Conservation (phyloP, 1,284 basidiomycete genomes). For the Cryptococcus maquisensis region DNA sequence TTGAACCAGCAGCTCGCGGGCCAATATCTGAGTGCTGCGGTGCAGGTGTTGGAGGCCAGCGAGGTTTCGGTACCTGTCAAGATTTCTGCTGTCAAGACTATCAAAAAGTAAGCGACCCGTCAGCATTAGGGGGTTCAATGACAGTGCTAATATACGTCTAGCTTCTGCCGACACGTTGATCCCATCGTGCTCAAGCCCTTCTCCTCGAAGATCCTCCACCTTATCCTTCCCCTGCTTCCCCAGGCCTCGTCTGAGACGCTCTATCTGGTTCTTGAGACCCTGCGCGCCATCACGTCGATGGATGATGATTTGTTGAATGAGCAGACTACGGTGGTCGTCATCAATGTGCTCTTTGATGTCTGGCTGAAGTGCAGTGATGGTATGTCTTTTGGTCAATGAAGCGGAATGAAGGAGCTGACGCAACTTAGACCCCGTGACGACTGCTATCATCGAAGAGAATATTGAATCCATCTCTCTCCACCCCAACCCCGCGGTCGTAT, state of each 20-base stretch:
- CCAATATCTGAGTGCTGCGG: slow-evolving; percentile 80
- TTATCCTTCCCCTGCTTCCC: slow-evolving; percentile 76
- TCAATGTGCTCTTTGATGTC: slow-evolving; percentile 64
- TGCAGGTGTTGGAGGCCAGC: slow-evolving; percentile 72
- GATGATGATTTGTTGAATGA: slow-evolving; percentile 65
- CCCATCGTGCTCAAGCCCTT: slow-evolving; percentile 59
- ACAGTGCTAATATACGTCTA: slow-evolving; percentile 13
- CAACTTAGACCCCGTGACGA: slow-evolving; percentile 75
- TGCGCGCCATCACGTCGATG: slow-evolving; percentile 71
- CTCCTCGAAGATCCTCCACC: slow-evolving; percentile 70
- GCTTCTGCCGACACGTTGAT: slow-evolving; percentile 53
- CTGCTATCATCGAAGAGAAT: slow-evolving; percentile 80
- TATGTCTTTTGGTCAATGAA: slow-evolving; percentile 31
- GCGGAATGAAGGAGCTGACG: neutral
- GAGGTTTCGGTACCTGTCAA: slow-evolving; percentile 78
- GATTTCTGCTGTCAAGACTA: slow-evolving; percentile 85
- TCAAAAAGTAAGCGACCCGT: slow-evolving; percentile 65
- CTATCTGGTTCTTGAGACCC: slow-evolving; percentile 81
- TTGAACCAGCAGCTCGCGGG: slow-evolving; percentile 67
- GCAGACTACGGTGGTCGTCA: slow-evolving; percentile 62
- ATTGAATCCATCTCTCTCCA: slow-evolving; percentile 64
- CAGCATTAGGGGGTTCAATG: neutral
- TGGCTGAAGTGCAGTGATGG: slow-evolving; percentile 83
- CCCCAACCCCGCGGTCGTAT: slow-evolving; percentile 30
- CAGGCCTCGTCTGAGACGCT: slow-evolving; percentile 81